phyloP scores from a whole-genome alignment of 805 yeast genomes.

The Starmerella vitae region DNA sequence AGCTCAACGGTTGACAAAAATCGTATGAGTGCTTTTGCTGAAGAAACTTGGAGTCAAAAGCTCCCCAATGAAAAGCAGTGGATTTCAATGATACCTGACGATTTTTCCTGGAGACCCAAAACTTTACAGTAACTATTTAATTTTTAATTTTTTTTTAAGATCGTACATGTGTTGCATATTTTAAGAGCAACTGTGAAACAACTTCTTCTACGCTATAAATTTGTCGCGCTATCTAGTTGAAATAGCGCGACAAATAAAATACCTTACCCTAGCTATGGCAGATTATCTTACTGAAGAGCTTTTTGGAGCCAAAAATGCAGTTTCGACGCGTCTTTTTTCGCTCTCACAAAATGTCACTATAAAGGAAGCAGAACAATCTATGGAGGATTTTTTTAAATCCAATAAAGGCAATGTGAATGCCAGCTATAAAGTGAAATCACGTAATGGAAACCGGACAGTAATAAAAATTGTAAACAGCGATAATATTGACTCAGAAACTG shows the following conservation, averaged over 20 bases:
- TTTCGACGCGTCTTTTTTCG: conserved; percentile 8
- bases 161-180: too few species aligned
- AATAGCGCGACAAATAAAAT: neutral
- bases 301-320: conserved; percentile 6
- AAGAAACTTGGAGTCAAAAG: too few species aligned
- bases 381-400: conserved; percentile 4
- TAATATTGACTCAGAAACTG: neutral
- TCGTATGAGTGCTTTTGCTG: conserved; percentile 15
- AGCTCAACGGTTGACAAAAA: conserved; percentile 19
- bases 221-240: too few species aligned
- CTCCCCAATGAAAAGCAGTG: too few species aligned
- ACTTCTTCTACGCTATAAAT: too few species aligned
- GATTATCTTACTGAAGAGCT: conserved; percentile 9
- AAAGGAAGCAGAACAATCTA: conserved; percentile 2
- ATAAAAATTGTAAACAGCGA: neutral
- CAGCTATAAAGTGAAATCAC: conserved; percentile 3
- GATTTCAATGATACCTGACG: too few species aligned
- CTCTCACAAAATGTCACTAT: conserved; percentile 1
- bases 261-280: neutral
- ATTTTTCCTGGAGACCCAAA: too few species aligned
- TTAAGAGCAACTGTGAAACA: too few species aligned
- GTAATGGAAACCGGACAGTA: neutral
- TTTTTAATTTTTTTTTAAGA: too few species aligned
- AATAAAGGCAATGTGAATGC: conserved; percentile 7
- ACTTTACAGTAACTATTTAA: too few species aligned